Base-by-base conservation (phyloP, 2,329 filamentous ascomycete species). In the Exophiala sp. region DNA sequence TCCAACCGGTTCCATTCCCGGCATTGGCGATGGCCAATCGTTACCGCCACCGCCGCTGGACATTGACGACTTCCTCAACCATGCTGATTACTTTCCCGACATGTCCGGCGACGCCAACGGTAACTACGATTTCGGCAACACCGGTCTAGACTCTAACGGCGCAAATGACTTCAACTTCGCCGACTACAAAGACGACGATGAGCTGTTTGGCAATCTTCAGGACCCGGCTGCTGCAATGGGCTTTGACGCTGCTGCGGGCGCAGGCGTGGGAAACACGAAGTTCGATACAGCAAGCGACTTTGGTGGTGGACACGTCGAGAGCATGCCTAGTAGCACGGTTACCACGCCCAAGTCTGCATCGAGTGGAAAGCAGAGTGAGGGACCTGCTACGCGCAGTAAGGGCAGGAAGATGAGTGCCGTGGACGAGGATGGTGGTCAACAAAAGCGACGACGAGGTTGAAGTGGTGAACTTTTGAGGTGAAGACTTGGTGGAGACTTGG, bases 1-100 rank as follows among this genome's bases (percentile, higher is more conserved):
- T 64, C 91, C 91, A 0, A 88, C 83, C 0, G 90, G 89, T 3
- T 80, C 82, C 12, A 88, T 95, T 34, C 88, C 89, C 1, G 88
- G 88, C 3, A 69, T 94, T 4, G 65, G 59, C 21, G 61, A 66
- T 45, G 59, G 63, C 33, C 71, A 73, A 35, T 72, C 72, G 46
- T 67, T 78, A 2, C 71, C 69, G 4, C 72, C 72, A 21, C 72
- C 73, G 1, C 68, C 71, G 3, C 72, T 83, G 35, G 80, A 84
- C 56, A 73, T 84, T 2, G 79, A 82, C 59, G 71, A 74, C n/a
- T 81, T 84, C 56, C 77, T 84, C 55, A 78, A 80, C 58, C 44
- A 59, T 51, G 71, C 77, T 21, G 78, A 82, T 58, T 82, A 79
- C 62, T 82, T 81, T 57, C 72, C 75, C 18, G 72, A 76, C 47